phyloP scores from a whole-genome alignment of 177 flowering plant species.

The Vitis hybrid region DNA sequence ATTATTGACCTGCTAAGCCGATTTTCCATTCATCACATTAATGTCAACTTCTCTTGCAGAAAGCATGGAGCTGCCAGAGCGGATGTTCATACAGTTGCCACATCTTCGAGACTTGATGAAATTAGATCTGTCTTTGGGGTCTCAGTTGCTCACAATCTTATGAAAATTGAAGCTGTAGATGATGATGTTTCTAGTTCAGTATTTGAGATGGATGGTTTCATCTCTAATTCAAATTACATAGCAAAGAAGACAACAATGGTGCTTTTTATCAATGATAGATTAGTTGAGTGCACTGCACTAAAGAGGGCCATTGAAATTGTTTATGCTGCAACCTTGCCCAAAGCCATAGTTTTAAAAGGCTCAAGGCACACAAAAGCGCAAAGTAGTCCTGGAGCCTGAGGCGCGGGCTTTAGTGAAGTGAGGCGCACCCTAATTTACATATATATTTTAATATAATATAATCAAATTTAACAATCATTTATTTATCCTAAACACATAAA shows the following conservation, averaged over 20 bases:
- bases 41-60: constrained; percentile 87
- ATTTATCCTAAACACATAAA: no score
- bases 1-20: constrained; percentile 87
- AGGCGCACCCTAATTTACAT: no score
- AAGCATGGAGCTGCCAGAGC: constrained; percentile 95
- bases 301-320: constrained; percentile 95
- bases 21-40: constrained; percentile 79
- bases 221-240: constrained; percentile 75
- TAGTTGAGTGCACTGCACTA: constrained; percentile 85
- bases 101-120: constrained; percentile 79
- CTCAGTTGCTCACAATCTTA: constrained; percentile 70
- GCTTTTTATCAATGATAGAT: constrained; percentile 88
- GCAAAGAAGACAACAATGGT: constrained; percentile 96
- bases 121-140: constrained; percentile 86
- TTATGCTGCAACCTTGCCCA: constrained; percentile 92
- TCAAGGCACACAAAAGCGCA: no score
- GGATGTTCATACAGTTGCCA: constrained; percentile 76
- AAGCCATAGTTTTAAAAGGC: constrained; percentile 34
- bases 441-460: no score
- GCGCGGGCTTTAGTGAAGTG: no score
- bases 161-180: constrained; percentile 62
- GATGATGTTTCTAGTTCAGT: constrained; percentile 52
- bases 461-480: no score
- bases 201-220: constrained; percentile 82
- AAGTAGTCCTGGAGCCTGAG: no score